These are phyloP conservation scores for Papilionanthe hybrid DNA, from an alignment of 116 monocot species.

Conservation along the genomic window DNA sequence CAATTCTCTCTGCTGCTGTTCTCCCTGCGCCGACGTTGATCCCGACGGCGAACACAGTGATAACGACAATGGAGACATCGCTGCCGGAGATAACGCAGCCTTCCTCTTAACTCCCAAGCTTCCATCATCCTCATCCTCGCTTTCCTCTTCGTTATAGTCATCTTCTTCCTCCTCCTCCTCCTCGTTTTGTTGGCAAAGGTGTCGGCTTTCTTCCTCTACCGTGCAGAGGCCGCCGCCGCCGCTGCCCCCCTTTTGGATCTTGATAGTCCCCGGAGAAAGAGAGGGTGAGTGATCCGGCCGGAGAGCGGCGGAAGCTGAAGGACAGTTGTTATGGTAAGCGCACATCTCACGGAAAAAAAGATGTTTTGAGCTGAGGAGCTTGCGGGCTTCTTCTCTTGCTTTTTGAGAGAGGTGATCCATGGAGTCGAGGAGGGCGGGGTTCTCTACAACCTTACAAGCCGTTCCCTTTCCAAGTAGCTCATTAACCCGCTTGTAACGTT, in stretches of 20 bases:
- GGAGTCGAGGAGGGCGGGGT: constrained; percentile 59
- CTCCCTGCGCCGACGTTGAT: constrained; percentile 13
- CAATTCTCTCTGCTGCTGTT: constrained; percentile 41
- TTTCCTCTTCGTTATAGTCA: constrained; percentile 10
- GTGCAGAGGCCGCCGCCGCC: not conserved
- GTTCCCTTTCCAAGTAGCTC: constrained; percentile 65
- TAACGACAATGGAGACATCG: constrained; percentile 13
- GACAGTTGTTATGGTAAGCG: constrained; percentile 50
- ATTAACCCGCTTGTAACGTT: constrained; percentile 75
- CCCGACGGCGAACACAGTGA: constrained; percentile 30
- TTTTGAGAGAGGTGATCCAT: constrained; percentile 53
- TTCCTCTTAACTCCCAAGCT: constrained; percentile 13
- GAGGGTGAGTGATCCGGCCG: not conserved
- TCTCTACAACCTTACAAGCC: constrained; percentile 68
- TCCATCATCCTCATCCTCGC: constrained; percentile 25
- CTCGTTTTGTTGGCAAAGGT: not conserved
- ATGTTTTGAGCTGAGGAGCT: constrained; percentile 80
- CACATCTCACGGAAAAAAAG: constrained; percentile 89
- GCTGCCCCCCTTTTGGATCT: not conserved
- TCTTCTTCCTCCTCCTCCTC: not conserved
- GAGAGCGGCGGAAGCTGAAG: constrained; percentile 3
- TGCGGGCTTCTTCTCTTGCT: constrained; percentile 71
- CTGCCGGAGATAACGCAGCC: constrained; percentile 17
- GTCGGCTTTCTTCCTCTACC: not conserved
- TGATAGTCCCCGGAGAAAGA: no score